Conservation (phyloP, 306 rosid species). For the Begonia fuchsioides region DNA sequence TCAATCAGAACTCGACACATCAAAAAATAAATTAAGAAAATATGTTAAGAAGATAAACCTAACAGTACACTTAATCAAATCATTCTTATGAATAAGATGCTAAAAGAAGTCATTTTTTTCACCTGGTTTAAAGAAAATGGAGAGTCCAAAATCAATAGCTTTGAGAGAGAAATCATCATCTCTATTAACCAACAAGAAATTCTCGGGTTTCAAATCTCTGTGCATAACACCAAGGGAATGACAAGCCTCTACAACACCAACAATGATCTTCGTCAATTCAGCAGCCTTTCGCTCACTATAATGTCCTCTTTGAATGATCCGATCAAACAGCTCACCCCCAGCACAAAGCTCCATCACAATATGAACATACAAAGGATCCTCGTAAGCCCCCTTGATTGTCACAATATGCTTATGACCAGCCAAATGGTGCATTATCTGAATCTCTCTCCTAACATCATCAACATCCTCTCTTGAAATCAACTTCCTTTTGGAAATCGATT, state of each 20-base stretch:
- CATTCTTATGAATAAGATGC: too few species aligned
- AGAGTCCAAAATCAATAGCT: slow-evolving; percentile 95
- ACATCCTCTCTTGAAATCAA: slow-evolving; percentile 81
- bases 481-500: slow-evolving; percentile 88
- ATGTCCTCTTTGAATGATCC: slow-evolving; percentile 89
- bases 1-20: too few species aligned
- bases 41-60: too few species aligned
- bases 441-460: slow-evolving; percentile 83
- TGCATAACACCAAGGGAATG: slow-evolving; percentile 97
- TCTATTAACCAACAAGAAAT: slow-evolving; percentile 80
- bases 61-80: too few species aligned
- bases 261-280: slow-evolving; percentile 73
- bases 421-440: slow-evolving; percentile 96
- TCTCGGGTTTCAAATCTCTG: slow-evolving; percentile 90
- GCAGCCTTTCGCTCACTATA: slow-evolving; percentile 89
- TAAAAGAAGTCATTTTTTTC: background rate
- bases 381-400: slow-evolving; percentile 88
- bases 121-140: slow-evolving; percentile 96
- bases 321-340: slow-evolving; percentile 86
- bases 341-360: slow-evolving; percentile 95
- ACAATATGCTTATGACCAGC: slow-evolving; percentile 89
- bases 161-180: slow-evolving; percentile 91
- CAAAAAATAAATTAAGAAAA: too few species aligned
- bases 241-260: slow-evolving; percentile 89
- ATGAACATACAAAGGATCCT: slow-evolving; percentile 78